Conservation (phyloP, 305 asterid genomes). For the Fraxinus velutina region DNA sequence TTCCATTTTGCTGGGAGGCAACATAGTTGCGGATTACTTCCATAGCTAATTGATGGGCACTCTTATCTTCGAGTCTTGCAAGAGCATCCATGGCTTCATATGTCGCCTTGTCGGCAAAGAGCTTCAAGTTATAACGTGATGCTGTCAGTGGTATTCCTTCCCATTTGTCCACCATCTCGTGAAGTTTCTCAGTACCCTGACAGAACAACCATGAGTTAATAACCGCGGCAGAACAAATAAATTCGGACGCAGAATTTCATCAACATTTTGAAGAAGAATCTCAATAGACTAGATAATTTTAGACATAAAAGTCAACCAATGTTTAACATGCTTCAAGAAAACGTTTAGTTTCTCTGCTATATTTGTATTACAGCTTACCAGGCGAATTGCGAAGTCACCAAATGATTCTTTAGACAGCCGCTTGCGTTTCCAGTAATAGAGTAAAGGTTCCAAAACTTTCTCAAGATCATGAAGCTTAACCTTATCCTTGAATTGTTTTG, state of each 20-base stretch:
- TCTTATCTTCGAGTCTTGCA: conserved; percentile 63
- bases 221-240: background rate
- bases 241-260: background rate
- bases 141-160: conserved; percentile 61
- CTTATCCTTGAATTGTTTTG: conserved; percentile 65
- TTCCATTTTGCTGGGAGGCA: conserved; percentile 61
- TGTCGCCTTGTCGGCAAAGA: conserved; percentile 77
- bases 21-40: conserved; percentile 76
- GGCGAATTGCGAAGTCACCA: conserved; percentile 78
- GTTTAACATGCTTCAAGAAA: background rate
- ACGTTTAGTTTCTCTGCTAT: background rate
- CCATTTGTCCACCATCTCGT: conserved; percentile 74
- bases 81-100: conserved; percentile 64
- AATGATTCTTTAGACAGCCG: conserved; percentile 72
- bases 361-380: conserved; percentile 43
- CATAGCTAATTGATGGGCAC: conserved; percentile 79
- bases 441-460: conserved; percentile 81
- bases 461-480: conserved; percentile 86
- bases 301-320: background rate
- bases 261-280: background rate
- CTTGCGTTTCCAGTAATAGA: conserved; percentile 80
- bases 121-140: conserved; percentile 65
- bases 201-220: background rate
- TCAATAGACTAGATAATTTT: background rate
- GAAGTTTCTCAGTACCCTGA: conserved; percentile 78